Base-by-base conservation (phyloP, 2,329 filamentous ascomycete species). In the Thermoascus crustaceus region DNA sequence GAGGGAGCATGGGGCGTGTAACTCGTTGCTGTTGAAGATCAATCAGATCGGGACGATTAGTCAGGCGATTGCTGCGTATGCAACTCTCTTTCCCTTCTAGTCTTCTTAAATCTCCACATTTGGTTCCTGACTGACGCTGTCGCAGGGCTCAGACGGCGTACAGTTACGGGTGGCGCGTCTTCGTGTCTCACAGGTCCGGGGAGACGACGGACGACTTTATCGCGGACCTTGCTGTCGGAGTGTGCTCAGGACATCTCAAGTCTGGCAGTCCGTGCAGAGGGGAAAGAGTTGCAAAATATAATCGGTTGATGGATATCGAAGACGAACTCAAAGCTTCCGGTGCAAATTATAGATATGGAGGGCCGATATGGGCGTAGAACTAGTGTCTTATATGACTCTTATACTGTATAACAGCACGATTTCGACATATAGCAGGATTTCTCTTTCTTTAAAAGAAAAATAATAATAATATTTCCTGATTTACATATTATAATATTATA, bases 171-270 rank as follows among this genome's bases (percentile, higher is more conserved):
- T 67, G 63, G 62, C 46, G 52, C 10, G 61, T 66, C 11, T 66
- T 67, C 35, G 63, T 67, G 5, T 64, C 61, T 4, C 63, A 66
- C 38, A 57, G 62, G 17, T 63, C 58, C 4, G 61, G 63, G 5
- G 62, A 67, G 45, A 64, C 62, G 1, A 63, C 52, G 1, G 63
- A 67, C 41, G 62, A 64, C 39, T 67, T 66, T 42, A 64, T 67
- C 34, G 60, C 64, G 7, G 63, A 67, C 45, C 36, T 67, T 6
- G 52, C 54, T 0, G 61, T 67, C 2, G 63, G 49, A 6, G 43
- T 67, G 2, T 34, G 54, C 5, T 51, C 58, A 2, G 64, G 64
- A 4, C 61, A 67, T 47, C 35, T 66, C 23, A 67, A 67, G 41
- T 53, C 60, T 11, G 62, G 63, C 23, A 52, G 53, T 11, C 63